phyloP scores from a whole-genome alignment of 495 filamentous ascomycete species.

The Penicillium herquei region DNA sequence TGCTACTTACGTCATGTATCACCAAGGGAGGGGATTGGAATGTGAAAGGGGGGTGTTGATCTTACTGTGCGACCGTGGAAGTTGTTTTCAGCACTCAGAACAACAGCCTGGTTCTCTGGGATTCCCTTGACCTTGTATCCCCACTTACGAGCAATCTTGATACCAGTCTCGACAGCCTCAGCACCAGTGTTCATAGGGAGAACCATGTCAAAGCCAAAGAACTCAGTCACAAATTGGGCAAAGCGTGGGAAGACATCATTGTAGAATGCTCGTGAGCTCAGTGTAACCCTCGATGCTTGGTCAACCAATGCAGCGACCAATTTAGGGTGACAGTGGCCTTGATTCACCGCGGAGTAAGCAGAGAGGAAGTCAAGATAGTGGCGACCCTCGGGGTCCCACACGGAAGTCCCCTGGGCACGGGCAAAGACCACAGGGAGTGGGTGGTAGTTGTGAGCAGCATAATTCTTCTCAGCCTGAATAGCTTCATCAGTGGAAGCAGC shows the following conservation, averaged over 20 bases:
- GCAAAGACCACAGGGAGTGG: conserved; percentile 92
- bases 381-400: conserved; percentile 97
- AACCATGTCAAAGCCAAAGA: conserved; percentile 97
- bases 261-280: conserved; percentile 95
- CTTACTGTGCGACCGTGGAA: conserved; percentile 95
- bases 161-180: conserved; percentile 96
- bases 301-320: conserved; percentile 85
- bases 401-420: conserved; percentile 74
- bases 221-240: conserved; percentile 83
- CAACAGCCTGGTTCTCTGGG: conserved; percentile 74
- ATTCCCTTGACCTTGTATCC: conserved; percentile 97
- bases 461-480: conserved; percentile 75
- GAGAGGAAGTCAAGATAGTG: conserved; percentile 98
- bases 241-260: conserved; percentile 99
- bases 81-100: conserved; percentile 85
- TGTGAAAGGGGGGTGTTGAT: conserved; percentile 6
- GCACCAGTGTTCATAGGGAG: conserved; percentile 99
- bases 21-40: background rate
- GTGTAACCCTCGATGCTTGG: conserved; percentile 84
- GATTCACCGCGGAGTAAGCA: conserved; percentile 97
- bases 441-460: conserved; percentile 98
- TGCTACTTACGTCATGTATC: conserved; percentile 3
- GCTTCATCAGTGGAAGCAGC: conserved; percentile 74
- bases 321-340: conserved; percentile 97
- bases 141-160: conserved; percentile 99